phyloP scores from a whole-genome alignment of 2,329 filamentous ascomycete genomes.

The Periconia digitata region DNA sequence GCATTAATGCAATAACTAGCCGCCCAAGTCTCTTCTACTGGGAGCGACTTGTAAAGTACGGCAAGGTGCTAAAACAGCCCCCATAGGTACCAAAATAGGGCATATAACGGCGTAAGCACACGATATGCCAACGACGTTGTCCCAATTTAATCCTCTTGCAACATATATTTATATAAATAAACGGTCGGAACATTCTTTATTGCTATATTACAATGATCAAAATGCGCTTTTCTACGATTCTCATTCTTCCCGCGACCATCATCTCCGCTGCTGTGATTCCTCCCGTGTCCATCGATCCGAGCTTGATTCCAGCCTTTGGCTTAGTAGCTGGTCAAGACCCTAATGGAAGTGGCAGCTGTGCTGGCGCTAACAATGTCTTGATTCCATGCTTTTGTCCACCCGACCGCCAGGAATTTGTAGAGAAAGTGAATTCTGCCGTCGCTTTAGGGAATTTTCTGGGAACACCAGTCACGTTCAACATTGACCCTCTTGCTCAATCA shows the following conservation, averaged over 20 bases:
- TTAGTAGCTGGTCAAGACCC: constrained; percentile 11
- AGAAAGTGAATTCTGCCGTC: constrained; percentile 10
- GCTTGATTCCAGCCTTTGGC: constrained; percentile 11
- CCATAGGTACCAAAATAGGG: too few species aligned
- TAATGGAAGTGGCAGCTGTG: constrained; percentile 11
- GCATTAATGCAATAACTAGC: too few species aligned
- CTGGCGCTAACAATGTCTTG: constrained; percentile 10
- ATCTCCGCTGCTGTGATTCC: constrained; percentile 8
- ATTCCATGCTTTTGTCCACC: constrained; percentile 14
- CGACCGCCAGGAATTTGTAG: constrained; percentile 10
- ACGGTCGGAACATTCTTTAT: constrained; percentile 2
- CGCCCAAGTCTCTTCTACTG: too few species aligned
- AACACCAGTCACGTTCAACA: constrained; percentile 9
- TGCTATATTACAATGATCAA: constrained; percentile 7
- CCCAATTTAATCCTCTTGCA: too few species aligned
- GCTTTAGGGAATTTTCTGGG: constrained; percentile 8
- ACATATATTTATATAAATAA: constrained; percentile 7
- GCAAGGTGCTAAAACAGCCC: too few species aligned
- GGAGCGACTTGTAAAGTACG: too few species aligned
- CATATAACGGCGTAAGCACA: too few species aligned
- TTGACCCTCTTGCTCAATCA: constrained; percentile 9
- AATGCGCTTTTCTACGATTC: constrained; percentile 9
- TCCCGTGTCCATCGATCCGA: constrained; percentile 8
- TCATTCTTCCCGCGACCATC: constrained; percentile 3
- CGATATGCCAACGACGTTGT: too few species aligned